A percentile compares a stretch with the other conserved stretches of the same genome.
Conservation (phyloP, 2,329 filamentous ascomycete species). For the Aspergillus versicolor region DNA sequence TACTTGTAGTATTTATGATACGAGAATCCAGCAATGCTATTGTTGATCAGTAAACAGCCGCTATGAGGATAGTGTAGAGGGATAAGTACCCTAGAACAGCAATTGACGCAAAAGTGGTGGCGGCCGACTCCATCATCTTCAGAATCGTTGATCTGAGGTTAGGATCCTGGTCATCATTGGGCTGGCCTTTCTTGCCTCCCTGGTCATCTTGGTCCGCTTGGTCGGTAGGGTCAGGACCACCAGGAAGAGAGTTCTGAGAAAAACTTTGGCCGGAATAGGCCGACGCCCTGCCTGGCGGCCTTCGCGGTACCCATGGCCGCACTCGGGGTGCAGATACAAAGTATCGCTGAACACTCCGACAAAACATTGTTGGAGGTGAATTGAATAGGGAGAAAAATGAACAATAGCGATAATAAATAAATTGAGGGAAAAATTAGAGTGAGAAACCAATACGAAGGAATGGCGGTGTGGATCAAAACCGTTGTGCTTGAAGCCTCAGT, state of each 20-base stretch:
- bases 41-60: conserved; percentile 18
- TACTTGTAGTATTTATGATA: conserved; percentile 88
- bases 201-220: conserved; percentile 30
- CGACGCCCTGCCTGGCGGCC: conserved; percentile 11
- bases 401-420: not conserved
- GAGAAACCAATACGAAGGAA: not conserved
- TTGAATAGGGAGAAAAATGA: not conserved
- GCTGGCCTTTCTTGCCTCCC: conserved; percentile 26
- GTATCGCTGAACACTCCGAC: conserved; percentile 25
- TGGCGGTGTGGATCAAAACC: not conserved
- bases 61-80: not conserved
- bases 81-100: conserved; percentile 60
- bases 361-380: conserved; percentile 17
- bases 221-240: conserved; percentile 29
- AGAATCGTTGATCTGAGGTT: conserved; percentile 41
- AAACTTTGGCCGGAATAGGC: conserved; percentile 24
- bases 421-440: not conserved
- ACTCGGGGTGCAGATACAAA: conserved; percentile 18
- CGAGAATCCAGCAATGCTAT: conserved; percentile 64
- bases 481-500: not conserved
- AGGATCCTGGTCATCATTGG: conserved; percentile 30
- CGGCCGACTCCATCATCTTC: conserved; percentile 72
- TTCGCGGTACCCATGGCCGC: conserved; percentile 16
- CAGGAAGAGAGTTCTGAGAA: conserved; percentile 22
- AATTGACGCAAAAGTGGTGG: conserved; percentile 74